phyloP scores from a whole-genome alignment of 164 flowering plant genomes.

The Santalum album region DNA sequence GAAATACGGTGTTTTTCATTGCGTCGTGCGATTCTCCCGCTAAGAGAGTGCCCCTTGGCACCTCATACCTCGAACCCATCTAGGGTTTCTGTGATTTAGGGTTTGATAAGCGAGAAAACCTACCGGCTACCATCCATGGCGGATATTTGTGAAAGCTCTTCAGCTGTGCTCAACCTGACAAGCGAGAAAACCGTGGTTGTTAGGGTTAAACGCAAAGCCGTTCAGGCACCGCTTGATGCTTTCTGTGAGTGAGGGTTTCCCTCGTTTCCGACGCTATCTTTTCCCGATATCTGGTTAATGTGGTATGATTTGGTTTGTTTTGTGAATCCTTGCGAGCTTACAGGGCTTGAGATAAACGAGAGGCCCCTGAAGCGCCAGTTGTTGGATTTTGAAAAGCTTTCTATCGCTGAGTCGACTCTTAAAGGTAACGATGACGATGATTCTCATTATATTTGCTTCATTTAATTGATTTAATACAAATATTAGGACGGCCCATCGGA shows the following conservation, averaged over 20 bases:
- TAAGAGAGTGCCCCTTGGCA: too few relatives aligned
- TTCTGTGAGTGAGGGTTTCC: slow-evolving; percentile 37
- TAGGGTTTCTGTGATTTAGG: too few relatives aligned
- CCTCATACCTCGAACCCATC: too few relatives aligned
- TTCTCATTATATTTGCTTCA: too few relatives aligned
- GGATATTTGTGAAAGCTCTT: slow-evolving; percentile 22
- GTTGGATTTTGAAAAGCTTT: slow-evolving; percentile 59
- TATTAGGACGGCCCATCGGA: too few relatives aligned
- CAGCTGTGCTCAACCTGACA: slow-evolving; percentile 5
- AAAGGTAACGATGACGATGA: slow-evolving; percentile 20
- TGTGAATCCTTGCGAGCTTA: not conserved
- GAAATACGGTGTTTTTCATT: too few relatives aligned
- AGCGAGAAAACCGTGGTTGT: slow-evolving; percentile 55
- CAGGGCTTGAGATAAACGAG: slow-evolving; percentile 89
- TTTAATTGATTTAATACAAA: too few relatives aligned
- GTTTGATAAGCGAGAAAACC: not conserved
- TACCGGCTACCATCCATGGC: slow-evolving; percentile 17
- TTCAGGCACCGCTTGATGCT: slow-evolving; percentile 53
- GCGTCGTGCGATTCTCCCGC: too few relatives aligned
- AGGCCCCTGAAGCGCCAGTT: slow-evolving; percentile 64
- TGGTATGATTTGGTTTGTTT: not conserved
- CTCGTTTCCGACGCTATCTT: not conserved
- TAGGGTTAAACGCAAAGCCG: slow-evolving; percentile 64
- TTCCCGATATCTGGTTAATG: not conserved
- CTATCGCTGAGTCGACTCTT: slow-evolving; percentile 36